Conservation (phyloP, 495 filamentous ascomycete genomes). For the Niebla homalea region DNA sequence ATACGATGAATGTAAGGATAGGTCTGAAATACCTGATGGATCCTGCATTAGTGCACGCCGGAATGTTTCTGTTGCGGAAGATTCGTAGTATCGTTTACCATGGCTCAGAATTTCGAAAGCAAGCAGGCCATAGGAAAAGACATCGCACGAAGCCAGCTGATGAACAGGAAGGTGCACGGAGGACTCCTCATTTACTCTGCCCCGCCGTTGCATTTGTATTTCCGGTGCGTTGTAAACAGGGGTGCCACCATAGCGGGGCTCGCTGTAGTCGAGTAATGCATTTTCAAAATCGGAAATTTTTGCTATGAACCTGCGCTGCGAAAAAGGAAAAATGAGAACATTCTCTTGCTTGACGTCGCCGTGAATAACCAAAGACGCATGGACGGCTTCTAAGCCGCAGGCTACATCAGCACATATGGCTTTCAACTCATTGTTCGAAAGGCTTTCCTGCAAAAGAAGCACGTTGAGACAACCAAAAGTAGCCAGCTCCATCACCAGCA, state of each 20-base stretch:
- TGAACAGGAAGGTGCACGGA: too few relatives aligned
- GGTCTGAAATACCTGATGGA: background rate
- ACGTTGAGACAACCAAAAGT: background rate
- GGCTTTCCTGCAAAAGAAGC: background rate
- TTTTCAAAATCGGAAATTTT: too few relatives aligned
- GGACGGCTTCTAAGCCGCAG: too few relatives aligned
- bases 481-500: background rate
- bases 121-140: background rate
- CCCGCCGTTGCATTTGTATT: too few relatives aligned
- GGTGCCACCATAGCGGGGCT: background rate
- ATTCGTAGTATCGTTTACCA: background rate
- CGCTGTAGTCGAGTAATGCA: background rate
- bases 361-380: too few relatives aligned
- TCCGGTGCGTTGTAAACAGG: background rate
- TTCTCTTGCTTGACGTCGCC: too few relatives aligned
- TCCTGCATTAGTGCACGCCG: background rate
- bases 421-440: background rate
- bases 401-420: background rate
- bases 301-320: too few relatives aligned
- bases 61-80: background rate
- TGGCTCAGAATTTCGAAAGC: background rate
- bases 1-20: too few relatives aligned
- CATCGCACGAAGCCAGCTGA: background rate
- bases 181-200: too few relatives aligned
- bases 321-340: too few relatives aligned